Evolutionary conservation across 345 rosid species (phyloP), one percentile per base, ranked within the genome.

Genomic region (Barbarea vulgaris): DNA sequence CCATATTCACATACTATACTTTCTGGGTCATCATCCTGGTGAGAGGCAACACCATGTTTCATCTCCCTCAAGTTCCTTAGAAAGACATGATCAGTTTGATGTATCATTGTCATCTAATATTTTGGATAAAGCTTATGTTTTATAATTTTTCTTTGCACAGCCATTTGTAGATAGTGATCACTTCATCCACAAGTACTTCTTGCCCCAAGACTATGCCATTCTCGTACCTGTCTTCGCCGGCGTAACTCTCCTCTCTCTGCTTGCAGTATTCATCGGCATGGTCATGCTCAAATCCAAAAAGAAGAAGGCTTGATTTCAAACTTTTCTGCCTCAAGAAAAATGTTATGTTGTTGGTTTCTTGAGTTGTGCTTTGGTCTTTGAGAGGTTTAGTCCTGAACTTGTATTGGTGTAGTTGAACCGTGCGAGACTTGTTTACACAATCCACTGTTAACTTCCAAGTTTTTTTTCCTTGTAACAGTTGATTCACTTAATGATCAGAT

Each of bases 11-110:
- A 5, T 91, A 95, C 81, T 92, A 90, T 46, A 91, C 97, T 21
- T 95, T 95, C 71, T 95, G 99, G 99, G 96, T 87, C 79, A 90
- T 94, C 83, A 88, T 94, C 70, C 81, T 93, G 87, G 98, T 91
- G 7, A 84, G 85, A 69, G 9, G 28, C 21, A 55, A 37, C 62
- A 14, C 4, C 70, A 66, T 18, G 1, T 21, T 4, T 19, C 14
- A 18, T 50, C 52, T 57, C 51, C 31, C 5, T 69, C 30, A 69
- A 30, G 41, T 54, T 61, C 57, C 17, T n/a, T 25, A 37, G 3
- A 11, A 47, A 36, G 25, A 52, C 33, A 25, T n/a, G 17, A 0
- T 41, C 46, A 41, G 5, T 76, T 60, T 51, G 24, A n/a, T 53
- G 48, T 60, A 61, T 31, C 21, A 61, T 19, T 46, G 25, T 70